Evolutionary conservation across 73 alveolate genomes (phyloP).

Genomic region (Paramecium tetraurelia): DNA sequence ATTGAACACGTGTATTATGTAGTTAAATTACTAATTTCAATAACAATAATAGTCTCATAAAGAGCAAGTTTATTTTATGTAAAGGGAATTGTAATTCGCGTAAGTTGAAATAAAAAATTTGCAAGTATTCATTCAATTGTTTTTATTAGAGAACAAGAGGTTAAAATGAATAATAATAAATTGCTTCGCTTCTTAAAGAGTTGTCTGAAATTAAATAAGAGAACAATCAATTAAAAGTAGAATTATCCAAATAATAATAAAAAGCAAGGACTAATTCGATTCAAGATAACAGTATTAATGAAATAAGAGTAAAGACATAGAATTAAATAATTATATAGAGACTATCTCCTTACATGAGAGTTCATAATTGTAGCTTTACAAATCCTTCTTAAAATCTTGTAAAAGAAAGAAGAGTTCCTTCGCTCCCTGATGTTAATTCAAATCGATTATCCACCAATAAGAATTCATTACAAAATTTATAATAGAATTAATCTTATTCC

Average conservation of each 20-base stretch:
- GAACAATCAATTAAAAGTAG: neutral
- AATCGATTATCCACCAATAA: neutral
- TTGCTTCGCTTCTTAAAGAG: neutral
- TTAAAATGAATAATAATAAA: neutral
- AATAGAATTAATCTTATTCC: neutral
- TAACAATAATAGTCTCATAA: neutral
- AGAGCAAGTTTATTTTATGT: neutral
- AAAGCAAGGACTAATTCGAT: neutral
- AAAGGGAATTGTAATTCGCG: neutral
- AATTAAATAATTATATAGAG: neutral
- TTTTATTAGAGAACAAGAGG: conserved; percentile 17
- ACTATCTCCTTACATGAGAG: neutral
- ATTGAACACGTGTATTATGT: neutral
- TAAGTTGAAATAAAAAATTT: neutral
- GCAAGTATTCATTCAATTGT: neutral
- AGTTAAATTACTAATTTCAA: neutral
- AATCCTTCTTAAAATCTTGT: neutral
- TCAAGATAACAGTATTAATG: neutral
- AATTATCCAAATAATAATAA: neutral
- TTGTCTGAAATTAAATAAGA: neutral
- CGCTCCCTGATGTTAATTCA: neutral
- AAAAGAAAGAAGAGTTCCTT: neutral
- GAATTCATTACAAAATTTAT: neutral
- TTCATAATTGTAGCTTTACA: neutral
- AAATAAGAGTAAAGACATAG: neutral